These are phyloP conservation scores for Aspergillus hortae DNA, from an alignment of 2,329 filamentous ascomycete species.

Conservation along the genomic window DNA sequence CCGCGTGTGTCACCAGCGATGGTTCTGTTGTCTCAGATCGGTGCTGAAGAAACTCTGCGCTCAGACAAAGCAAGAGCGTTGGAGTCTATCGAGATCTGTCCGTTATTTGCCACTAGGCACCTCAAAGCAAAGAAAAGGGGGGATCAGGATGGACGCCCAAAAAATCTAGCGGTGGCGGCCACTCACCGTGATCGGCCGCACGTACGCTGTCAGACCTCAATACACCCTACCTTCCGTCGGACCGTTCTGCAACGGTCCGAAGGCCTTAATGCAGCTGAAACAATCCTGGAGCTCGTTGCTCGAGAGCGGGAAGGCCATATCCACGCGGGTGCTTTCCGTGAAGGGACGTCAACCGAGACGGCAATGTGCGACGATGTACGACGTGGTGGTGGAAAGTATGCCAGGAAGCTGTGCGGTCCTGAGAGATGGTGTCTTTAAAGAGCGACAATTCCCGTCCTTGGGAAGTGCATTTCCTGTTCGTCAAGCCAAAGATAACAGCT, in stretches of 20 bases:
- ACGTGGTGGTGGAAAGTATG: conserved; percentile 5
- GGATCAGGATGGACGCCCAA: background rate
- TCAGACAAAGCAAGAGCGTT: conserved; percentile 1
- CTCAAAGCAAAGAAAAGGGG: no score
- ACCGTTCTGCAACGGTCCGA: conserved; percentile 16
- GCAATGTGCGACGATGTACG: conserved; percentile 16
- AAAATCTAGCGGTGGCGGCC: background rate
- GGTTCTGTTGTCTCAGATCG: background rate
- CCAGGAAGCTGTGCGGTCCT: conserved; percentile 1
- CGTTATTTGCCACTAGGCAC: background rate
- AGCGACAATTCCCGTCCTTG: conserved; percentile 2
- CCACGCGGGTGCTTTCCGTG: conserved; percentile 17
- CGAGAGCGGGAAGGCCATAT: conserved; percentile 10
- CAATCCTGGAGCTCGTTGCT: conserved; percentile 8
- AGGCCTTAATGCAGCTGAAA: conserved; percentile 8
- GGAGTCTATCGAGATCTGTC: conserved; percentile 1
- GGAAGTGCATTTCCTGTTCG: no score
- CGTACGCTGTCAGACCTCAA: conserved; percentile 15
- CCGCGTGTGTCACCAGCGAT: conserved; percentile 1
- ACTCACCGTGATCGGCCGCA: conserved; percentile 2
- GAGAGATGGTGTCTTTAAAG: conserved; percentile 12
- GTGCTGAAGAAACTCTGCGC: background rate
- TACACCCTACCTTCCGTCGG: conserved; percentile 16
- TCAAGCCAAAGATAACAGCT: background rate
- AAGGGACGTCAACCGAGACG: conserved; percentile 12